A percentile compares a stretch with the other conserved stretches of the same genome.
phyloP scores from a whole-genome alignment of 257 asterid species.

The Asclepias syriaca region DNA sequence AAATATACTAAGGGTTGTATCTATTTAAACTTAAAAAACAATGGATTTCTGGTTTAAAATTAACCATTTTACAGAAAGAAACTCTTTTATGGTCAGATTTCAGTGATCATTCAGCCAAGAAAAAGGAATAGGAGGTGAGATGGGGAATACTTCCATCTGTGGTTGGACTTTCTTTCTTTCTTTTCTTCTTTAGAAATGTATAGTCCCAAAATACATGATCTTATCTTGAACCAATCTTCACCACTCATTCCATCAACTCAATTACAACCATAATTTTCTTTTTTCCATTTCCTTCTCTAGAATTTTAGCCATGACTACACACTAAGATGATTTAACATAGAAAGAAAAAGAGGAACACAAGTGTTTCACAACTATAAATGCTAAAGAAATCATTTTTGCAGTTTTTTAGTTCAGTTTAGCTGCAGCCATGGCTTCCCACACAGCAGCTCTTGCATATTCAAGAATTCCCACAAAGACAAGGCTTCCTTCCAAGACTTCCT shows the following conservation, averaged over 20 bases:
- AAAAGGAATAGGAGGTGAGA: conserved; percentile 7
- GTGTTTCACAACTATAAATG: not conserved
- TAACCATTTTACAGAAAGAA: not conserved
- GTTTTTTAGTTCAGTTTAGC: conserved; percentile 9
- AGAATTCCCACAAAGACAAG: conserved; percentile 66
- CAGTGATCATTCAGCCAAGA: not conserved
- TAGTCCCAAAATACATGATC: conserved; percentile 31
- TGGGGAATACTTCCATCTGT: conserved; percentile 23
- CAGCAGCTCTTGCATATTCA: conserved; percentile 91
- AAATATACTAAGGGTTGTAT: too few species aligned
- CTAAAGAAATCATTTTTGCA: conserved; percentile 2
- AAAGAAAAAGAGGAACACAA: not conserved
- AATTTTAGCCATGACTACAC: conserved; percentile 7
- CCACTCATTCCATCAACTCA: conserved; percentile 46
- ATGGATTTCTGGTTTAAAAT: not conserved
- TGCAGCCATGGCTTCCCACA: conserved; percentile 77
- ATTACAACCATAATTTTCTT: conserved; percentile 34
- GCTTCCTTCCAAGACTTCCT: conserved; percentile 40
- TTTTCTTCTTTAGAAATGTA: conserved; percentile 13
- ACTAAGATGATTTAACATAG: not conserved
- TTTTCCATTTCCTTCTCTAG: not conserved
- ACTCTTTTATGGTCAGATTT: not conserved
- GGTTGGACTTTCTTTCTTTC: conserved; percentile 27
- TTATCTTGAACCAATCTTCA: conserved; percentile 55
- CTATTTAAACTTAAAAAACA: too few species aligned